Base-by-base conservation (phyloP, 257 asterid genomes). In the Cordia subcordata region DNA sequence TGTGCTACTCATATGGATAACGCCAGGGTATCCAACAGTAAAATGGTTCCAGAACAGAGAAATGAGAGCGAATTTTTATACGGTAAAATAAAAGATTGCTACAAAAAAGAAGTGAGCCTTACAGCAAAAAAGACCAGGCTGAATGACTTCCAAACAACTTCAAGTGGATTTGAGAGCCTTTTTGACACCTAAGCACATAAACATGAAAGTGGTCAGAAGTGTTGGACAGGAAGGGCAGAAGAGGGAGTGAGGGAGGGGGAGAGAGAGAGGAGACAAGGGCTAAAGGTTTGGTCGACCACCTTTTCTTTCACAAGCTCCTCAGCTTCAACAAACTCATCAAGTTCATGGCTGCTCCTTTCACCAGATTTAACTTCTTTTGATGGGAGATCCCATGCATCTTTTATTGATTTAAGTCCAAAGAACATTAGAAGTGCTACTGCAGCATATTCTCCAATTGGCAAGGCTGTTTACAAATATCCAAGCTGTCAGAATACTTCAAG, bases 341-440 rank as follows among this genome's bases (percentile, higher is more conserved):
- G 90, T 59, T 80, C 94, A 47, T 57, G 77, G 63, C 74, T 65
- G 42, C 63, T 81, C 68, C 52, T 32, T 39, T 78, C 94, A 70
- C 90, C 94, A 21, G 75, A 39, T 78, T 85, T 86, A 64, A 84
- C 77, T 18, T 22, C 68, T 4, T 71, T 12, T 20, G 95, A 72
- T 33, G 97, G 99, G 56, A 86, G 82, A 50, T 86, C 94, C 97
- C 99, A 89, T 60, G 99, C 97, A 54, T 85, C 99, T 77, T 87
- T 93, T 35, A 89, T 93, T 20, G 99, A 80, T 77, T 89, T 89
- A 57, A 89, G 88, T 55, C 99, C 97, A 58, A 93, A 93, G 87
- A 93, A 93, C 82, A 93, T 62, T 78, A 93, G 66, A 72, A 93
- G 97, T 15, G 97, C 76, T 19, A 93, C 83, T 22, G 99, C 99